These are phyloP conservation scores for Suillus sp. DNA, from an alignment of 768 basidiomycete genomes.

Conservation along the genomic window DNA sequence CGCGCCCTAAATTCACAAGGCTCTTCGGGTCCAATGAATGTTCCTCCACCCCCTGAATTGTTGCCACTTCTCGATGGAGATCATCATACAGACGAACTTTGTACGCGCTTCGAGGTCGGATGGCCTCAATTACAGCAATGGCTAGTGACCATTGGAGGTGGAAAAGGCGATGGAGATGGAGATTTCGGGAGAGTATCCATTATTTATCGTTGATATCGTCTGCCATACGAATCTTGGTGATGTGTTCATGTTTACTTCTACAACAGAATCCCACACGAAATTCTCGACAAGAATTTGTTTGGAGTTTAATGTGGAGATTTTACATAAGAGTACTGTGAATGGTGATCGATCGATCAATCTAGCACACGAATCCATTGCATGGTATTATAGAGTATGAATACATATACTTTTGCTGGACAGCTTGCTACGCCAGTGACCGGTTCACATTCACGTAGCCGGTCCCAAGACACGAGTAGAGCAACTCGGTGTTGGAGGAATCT, in stretches of 20 bases:
- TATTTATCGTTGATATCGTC: slow-evolving; percentile 61
- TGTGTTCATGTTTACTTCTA: neutral
- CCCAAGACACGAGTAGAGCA: slow-evolving; percentile 89
- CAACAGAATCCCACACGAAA: neutral
- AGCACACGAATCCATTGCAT: neutral
- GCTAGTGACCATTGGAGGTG: slow-evolving; percentile 62
- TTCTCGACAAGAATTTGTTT: neutral
- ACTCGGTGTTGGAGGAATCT: slow-evolving; percentile 54
- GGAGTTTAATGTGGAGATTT: neutral
- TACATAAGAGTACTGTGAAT: neutral
- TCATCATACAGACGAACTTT: slow-evolving; percentile 91
- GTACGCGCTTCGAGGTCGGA: slow-evolving; percentile 76
- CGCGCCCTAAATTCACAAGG: slow-evolving; percentile 29
- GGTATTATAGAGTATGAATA: slow-evolving; percentile 1
- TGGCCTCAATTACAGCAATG: slow-evolving; percentile 82
- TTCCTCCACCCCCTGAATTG: slow-evolving; percentile 53
- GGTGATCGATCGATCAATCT: neutral
- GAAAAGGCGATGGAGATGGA: slow-evolving; percentile 49
- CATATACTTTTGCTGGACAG: slow-evolving; percentile 6
- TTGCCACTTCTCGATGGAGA: slow-evolving; percentile 76
- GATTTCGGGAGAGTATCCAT: slow-evolving; percentile 78
- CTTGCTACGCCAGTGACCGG: slow-evolving; percentile 61
- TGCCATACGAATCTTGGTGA: neutral
- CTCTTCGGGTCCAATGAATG: slow-evolving; percentile 23
- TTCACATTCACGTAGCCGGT: slow-evolving; percentile 91